Conservation (phyloP, 257 asterid species). For the Nicotiana otophora region DNA sequence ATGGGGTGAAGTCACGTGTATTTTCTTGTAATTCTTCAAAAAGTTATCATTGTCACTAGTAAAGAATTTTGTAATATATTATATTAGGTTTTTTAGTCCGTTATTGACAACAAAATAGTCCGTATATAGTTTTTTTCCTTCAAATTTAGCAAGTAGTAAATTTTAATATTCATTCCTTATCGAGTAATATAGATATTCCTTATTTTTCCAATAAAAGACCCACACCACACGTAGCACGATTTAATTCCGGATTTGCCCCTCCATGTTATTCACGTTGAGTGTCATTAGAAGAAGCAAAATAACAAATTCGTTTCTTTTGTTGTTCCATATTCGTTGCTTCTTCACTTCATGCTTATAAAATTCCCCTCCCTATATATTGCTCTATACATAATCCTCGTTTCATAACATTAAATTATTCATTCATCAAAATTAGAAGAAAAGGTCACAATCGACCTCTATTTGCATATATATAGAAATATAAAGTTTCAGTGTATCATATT, state of each 20-base stretch:
- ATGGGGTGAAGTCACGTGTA: no score
- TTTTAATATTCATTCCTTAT: no score
- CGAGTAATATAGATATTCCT: background rate
- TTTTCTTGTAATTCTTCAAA: no score
- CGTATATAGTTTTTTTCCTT: no score
- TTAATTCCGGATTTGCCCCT: conserved; percentile 1
- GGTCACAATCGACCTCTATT: background rate
- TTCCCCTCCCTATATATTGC: background rate
- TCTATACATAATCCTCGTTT: background rate
- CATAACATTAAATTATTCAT: background rate
- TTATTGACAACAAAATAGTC: no score
- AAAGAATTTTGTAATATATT: no score
- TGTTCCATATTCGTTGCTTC: conserved; percentile 12
- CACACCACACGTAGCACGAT: background rate
- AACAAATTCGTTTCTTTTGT: conserved; percentile 6
- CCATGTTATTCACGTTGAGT: background rate
- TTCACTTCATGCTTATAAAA: background rate
- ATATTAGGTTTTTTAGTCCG: no score
- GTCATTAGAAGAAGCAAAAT: background rate
- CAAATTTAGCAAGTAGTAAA: no score
- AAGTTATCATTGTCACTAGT: no score
- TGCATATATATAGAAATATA: background rate
- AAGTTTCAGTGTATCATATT: background rate
- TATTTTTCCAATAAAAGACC: background rate
- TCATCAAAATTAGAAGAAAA: background rate